These are phyloP conservation scores for Magnusiomyces paraingens DNA, from an alignment of 1,139 yeast genomes.

Conservation along the genomic window DNA sequence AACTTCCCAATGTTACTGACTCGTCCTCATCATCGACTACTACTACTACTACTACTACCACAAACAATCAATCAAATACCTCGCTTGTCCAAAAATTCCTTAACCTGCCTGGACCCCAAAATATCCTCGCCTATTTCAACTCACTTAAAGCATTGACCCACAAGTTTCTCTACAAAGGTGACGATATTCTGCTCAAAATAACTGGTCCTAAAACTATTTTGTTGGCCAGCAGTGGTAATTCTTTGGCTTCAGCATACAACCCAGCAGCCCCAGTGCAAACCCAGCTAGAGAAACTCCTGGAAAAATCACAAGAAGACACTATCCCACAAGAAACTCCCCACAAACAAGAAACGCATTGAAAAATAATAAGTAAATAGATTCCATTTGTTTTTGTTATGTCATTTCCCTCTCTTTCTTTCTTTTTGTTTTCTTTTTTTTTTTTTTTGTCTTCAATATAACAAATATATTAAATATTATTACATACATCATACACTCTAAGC, in stretches of 20 bases:
- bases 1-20: too few species aligned
- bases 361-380: background rate
- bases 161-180: background rate
- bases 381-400: background rate
- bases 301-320: background rate
- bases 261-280: background rate
- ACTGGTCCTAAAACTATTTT: slow-evolving; percentile 1
- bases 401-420: background rate
- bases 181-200: background rate
- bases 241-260: background rate
- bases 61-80: too few species aligned
- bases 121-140: too few species aligned
- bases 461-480: background rate
- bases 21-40: too few species aligned
- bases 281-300: background rate
- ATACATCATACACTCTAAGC: slow-evolving; percentile 13
- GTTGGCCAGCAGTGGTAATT: background rate
- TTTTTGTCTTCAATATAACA: background rate
- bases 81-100: too few species aligned
- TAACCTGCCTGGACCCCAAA: too few species aligned
- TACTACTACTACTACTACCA: too few species aligned
- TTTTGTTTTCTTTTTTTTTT: background rate
- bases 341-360: background rate
- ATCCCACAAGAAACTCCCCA: background rate
- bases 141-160: too few species aligned